Percentiles rank a stretch among this genome's conserved stretches.
Evolutionary conservation across 2,329 filamentous ascomycete genomes (phyloP).

Genomic region (Raffaelea arxii): DNA sequence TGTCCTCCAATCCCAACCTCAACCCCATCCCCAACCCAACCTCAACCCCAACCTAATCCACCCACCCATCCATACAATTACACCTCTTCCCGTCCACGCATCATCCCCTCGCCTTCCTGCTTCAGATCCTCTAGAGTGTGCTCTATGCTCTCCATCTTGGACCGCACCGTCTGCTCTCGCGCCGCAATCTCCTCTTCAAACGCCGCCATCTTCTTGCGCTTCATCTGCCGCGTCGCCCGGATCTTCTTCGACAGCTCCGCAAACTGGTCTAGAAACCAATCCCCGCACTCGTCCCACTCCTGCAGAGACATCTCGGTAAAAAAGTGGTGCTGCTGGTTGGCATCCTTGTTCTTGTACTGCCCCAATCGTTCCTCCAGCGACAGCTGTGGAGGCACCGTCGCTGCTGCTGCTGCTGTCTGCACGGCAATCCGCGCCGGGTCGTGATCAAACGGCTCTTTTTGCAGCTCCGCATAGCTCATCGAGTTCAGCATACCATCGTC

Average conservation of each 20-base stretch:
- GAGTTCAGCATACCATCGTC: conserved; percentile 42
- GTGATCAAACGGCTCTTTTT: conserved; percentile 44
- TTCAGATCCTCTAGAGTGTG: conserved; percentile 44
- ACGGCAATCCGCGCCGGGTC: conserved; percentile 40
- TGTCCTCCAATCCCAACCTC: too few species aligned
- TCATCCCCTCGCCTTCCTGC: conserved; percentile 46
- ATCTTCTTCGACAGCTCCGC: conserved; percentile 37
- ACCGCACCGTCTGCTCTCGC: conserved; percentile 44
- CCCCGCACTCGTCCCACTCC: conserved; percentile 50
- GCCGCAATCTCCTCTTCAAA: conserved; percentile 47
- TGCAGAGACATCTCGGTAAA: conserved; percentile 43
- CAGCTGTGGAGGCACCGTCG: conserved; percentile 20
- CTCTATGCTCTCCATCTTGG: conserved; percentile 43
- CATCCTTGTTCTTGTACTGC: conserved; percentile 36
- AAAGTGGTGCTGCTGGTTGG: conserved; percentile 32
- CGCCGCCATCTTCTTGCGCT: conserved; percentile 36
- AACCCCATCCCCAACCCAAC: too few species aligned
- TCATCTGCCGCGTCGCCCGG: conserved; percentile 36
- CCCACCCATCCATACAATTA: conserved; percentile 12
- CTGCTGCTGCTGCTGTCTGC: conserved; percentile 22
- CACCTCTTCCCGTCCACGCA: conserved; percentile 33
- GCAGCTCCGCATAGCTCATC: conserved; percentile 44
- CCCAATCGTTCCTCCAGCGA: conserved; percentile 38
- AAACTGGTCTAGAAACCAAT: conserved; percentile 51
- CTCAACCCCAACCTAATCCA: not conserved